Percentiles rank a stretch among this genome's conserved stretches.
These are phyloP conservation scores for Aspergillus viridinutans DNA, from an alignment of 2,329 filamentous ascomycete species.

Conservation along the genomic window DNA sequence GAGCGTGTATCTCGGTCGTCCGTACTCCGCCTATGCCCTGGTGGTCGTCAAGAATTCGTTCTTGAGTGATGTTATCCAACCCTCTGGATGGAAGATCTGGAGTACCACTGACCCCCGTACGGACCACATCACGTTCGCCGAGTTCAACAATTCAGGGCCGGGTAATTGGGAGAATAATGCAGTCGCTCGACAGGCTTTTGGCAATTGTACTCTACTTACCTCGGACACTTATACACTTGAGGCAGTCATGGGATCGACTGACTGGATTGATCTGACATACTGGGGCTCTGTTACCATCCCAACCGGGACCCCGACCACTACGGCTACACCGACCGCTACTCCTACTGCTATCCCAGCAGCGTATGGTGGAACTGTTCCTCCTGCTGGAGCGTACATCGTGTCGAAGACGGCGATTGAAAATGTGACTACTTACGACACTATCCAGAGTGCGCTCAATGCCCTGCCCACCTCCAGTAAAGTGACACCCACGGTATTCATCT, in stretches of 20 bases:
- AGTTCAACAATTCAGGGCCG: slow-evolving; percentile 16
- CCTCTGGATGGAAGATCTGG: slow-evolving; percentile 19
- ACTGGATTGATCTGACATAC: slow-evolving; percentile 40
- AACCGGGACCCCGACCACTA: slow-evolving; percentile 15
- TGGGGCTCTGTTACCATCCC: slow-evolving; percentile 36
- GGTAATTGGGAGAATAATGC: slow-evolving; percentile 17
- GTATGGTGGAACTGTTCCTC: slow-evolving; percentile 21
- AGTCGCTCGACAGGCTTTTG: slow-evolving; percentile 32
- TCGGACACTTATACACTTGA: slow-evolving; percentile 31
- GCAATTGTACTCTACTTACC: slow-evolving; percentile 32
- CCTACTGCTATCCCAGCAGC: slow-evolving; percentile 14
- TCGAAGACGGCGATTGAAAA: slow-evolving; percentile 35
- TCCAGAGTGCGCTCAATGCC: slow-evolving; percentile 35
- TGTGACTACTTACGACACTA: slow-evolving; percentile 33
- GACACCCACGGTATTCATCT: slow-evolving; percentile 36
- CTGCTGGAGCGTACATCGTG: slow-evolving; percentile 35
- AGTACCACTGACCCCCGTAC: slow-evolving; percentile 27
- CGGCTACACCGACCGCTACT: slow-evolving; percentile 22
- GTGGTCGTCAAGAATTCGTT: slow-evolving; percentile 18
- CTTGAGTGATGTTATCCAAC: slow-evolving; percentile 13
- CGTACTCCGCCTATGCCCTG: slow-evolving; percentile 14
- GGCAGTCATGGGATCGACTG: slow-evolving; percentile 33
- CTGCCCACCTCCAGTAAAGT: slow-evolving; percentile 33
- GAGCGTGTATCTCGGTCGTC: slow-evolving; percentile 15
- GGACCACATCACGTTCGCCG: slow-evolving; percentile 13